Evolutionary conservation across 106 monocot genomes (phyloP).

Genomic region (Narthecium ossifragum): DNA sequence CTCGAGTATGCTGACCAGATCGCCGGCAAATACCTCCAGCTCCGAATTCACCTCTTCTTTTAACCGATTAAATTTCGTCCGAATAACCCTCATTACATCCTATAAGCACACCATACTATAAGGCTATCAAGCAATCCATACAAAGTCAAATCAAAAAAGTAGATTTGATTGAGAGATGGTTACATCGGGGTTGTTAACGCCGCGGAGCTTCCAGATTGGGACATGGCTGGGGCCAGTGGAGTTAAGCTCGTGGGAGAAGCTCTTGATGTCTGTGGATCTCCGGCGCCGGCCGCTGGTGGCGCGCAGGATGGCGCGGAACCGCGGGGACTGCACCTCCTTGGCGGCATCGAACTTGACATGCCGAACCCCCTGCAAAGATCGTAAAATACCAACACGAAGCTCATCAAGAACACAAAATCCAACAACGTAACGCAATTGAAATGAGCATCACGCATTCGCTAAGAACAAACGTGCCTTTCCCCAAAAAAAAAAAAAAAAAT

Average conservation of each 20-base stretch:
- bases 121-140: not conserved
- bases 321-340: conserved; percentile 87
- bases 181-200: conserved; percentile 37
- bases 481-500: not conserved
- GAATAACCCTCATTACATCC: conserved; percentile 56
- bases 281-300: conserved; percentile 81
- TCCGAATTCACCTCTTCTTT: conserved; percentile 85
- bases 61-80: conserved; percentile 59
- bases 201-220: conserved; percentile 47
- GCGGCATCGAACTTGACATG: conserved; percentile 49
- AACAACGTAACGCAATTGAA: not conserved
- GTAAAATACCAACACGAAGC: not conserved
- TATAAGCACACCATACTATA: conserved; percentile 11
- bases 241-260: conserved; percentile 90
- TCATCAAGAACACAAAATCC: not conserved
- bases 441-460: not conserved
- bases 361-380: not conserved
- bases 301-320: conserved; percentile 84
- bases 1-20: conserved; percentile 63
- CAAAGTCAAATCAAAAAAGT: not conserved
- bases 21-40: conserved; percentile 56
- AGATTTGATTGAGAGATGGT: not conserved
- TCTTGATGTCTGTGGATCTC: conserved; percentile 60
- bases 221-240: conserved; percentile 25
- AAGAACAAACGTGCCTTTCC: not conserved